Evolutionary conservation across 306 rosid species (phyloP), one percentile per base, ranked within the genome.

Genomic region (Albizia julibrissin): DNA sequence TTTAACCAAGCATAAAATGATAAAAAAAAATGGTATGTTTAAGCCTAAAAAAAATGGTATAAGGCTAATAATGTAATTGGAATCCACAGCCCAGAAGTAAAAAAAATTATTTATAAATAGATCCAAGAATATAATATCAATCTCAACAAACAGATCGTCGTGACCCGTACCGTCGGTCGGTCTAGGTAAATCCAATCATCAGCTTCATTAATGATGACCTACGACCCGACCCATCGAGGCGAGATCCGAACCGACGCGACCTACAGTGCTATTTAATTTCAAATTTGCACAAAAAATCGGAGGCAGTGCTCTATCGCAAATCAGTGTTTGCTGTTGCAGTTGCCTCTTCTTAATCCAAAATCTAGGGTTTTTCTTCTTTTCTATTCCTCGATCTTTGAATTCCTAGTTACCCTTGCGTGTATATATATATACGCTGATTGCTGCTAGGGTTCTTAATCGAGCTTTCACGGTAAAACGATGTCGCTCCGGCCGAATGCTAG

Each of bases 401-500:
- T 50, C 13, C 66, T 73, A 27, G 62, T 19, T 42, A 56, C 42
- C 42, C 44, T 10, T 16, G 44, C 43, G 67, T 83, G 66, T 77
- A 8, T 72, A 5, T 80, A 0, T 72, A 24, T 22, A 34, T 15
- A 31, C 37, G 27, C 50, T 11, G 40, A 21, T 72, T 72, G 43
- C 39, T 50, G 27, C 81, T 75, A 80, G 84, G 73, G 68, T 81
- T 83, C 69, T 39, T 13, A 50, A 59, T 80, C 47, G 12, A 58
- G 33, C 66, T 61, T 31, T 19, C 69, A n/a, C 67, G 59, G 50
- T 65, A 13, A n/a, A 16, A 86, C 83, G 75, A 94, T 94, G 98
- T 94, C 98, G 81, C 89, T 94, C 76, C 89, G 97, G 86, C 97
- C 98, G 0, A 92, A 77, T 88, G 89, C 91, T 19, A 92, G 95